Base-by-base conservation (phyloP, 1,284 basidiomycete genomes). In the Gastroboletus turbinatus region DNA sequence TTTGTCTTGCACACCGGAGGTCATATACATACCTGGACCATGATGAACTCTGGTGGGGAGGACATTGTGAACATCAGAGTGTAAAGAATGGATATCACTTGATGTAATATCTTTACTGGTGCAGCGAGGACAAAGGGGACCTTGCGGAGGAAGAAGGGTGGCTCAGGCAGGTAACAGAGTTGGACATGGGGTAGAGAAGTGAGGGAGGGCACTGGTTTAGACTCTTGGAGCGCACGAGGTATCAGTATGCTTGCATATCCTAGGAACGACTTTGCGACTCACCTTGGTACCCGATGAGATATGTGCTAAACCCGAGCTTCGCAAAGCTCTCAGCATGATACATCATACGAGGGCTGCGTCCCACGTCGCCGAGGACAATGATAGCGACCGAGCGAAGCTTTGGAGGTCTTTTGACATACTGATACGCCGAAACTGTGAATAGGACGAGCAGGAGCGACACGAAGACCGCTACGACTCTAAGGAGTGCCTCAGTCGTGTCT, bases 321-420 rank as follows among this genome's bases (percentile, higher is more conserved):
- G 92, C 89, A 66, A 99, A 90, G 67, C 92, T 95, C 67, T 96
- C 84, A 0, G 96, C 92, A 67, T 99, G 97, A 72, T 98, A 97
- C 91, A 98, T 97, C 94, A 98, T 98, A 38, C 97, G 82, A 10
- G 97, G 97, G 69, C 92, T 95, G 47, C 96, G 82, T 1, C 95
- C 97, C 48, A 99, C 86, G 74, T 99, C 97, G 8, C 97, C 97
- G 10, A 99, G 80, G 2, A 99, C 97, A 29, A 99, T 77, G 46
- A 99, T 86, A 1, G 88, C 91, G 13, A 94, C 91, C 1, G 90
- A 83, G 21, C 87, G 85, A 32, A 80, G 71, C 27, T 75, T 76
- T 36, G 81, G 81, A 21, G 73, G 66, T 48, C 72, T 64, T 21
- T 19, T 60, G 0, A 62, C 60, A 68, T 73, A 57, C 5, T 16